Conservation (phyloP, 768 basidiomycete genomes). For the Pleurotus ostreatus region DNA sequence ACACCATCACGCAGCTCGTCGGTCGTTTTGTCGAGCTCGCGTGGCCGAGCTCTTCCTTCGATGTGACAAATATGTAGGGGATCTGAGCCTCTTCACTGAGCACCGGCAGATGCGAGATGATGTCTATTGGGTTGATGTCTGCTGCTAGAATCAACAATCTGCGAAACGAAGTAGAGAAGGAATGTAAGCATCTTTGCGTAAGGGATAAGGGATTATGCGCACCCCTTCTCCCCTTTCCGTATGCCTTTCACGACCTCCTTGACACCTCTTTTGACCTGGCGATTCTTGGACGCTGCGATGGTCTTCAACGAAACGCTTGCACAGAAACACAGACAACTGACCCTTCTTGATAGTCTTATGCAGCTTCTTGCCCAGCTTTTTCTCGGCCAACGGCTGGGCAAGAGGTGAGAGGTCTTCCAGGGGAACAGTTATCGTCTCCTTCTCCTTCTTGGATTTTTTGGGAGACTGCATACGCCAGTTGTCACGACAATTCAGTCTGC, state of each 20-base stretch:
- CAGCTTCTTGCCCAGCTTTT: constrained; percentile 90
- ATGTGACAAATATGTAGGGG: constrained; percentile 86
- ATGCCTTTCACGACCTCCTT: constrained; percentile 99
- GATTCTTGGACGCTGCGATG: constrained; percentile 77
- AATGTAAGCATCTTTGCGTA: not conserved
- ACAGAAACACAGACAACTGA: constrained; percentile 20
- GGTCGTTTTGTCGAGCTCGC: constrained; percentile 97
- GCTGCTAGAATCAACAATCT: constrained; percentile 91
- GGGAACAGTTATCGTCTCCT: constrained; percentile 62
- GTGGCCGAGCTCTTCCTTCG: constrained; percentile 93
- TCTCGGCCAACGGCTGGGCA: constrained; percentile 88
- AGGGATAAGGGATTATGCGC: constrained; percentile 21
- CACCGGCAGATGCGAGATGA: constrained; percentile 94
- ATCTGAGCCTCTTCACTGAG: constrained; percentile 91
- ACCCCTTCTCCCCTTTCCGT: constrained; percentile 97
- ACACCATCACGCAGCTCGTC: constrained; percentile 96
- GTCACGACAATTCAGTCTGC: constrained; percentile 7
- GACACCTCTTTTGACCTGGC: constrained; percentile 95
- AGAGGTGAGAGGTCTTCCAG: constrained; percentile 89
- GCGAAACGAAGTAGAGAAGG: not conserved
- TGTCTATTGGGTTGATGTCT: constrained; percentile 97
- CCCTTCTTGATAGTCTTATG: constrained; percentile 95
- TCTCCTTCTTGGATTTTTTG: constrained; percentile 66
- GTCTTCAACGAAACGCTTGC: not conserved
- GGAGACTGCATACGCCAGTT: constrained; percentile 27